A percentile compares a stretch with the other conserved stretches of the same genome.
Conservation (phyloP, 257 asterid genomes). For the Pogostemon cablin region DNA sequence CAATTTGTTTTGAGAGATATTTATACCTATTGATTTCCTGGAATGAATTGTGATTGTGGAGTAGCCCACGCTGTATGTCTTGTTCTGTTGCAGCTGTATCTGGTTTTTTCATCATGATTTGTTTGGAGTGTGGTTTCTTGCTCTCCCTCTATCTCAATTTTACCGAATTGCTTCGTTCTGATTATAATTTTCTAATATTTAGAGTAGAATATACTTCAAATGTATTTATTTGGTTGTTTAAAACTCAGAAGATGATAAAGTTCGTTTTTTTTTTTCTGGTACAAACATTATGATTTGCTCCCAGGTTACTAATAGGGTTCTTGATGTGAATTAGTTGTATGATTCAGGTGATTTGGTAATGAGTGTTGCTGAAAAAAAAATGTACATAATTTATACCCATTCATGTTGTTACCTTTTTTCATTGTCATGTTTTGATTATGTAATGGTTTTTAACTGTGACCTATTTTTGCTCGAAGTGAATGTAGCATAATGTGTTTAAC, state of each 20-base stretch:
- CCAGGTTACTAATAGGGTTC: conserved; percentile 10
- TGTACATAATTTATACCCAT: neutral
- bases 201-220: conserved; percentile 13
- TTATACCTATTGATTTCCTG: neutral
- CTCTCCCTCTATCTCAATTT: neutral
- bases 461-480: neutral
- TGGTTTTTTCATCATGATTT: conserved; percentile 8
- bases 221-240: conserved; percentile 29
- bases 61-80: neutral
- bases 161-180: conserved; percentile 12
- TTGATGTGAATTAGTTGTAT: neutral
- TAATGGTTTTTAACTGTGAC: neutral
- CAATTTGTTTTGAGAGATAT: neutral
- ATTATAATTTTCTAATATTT: neutral
- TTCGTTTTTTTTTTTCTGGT: neutral
- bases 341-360: conserved; percentile 15
- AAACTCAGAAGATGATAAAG: neutral
- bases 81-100: conserved; percentile 21
- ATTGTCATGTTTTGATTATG: conserved; percentile 14
- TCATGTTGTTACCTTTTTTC: neutral
- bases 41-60: conserved; percentile 22
- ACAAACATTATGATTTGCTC: neutral
- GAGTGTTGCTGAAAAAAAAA: neutral
- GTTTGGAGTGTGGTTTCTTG: neutral
- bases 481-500: neutral